Percentiles rank a stretch among this genome's conserved stretches.
Conservation (phyloP, 2,329 filamentous ascomycete species). For the Verticillium isaacii region DNA sequence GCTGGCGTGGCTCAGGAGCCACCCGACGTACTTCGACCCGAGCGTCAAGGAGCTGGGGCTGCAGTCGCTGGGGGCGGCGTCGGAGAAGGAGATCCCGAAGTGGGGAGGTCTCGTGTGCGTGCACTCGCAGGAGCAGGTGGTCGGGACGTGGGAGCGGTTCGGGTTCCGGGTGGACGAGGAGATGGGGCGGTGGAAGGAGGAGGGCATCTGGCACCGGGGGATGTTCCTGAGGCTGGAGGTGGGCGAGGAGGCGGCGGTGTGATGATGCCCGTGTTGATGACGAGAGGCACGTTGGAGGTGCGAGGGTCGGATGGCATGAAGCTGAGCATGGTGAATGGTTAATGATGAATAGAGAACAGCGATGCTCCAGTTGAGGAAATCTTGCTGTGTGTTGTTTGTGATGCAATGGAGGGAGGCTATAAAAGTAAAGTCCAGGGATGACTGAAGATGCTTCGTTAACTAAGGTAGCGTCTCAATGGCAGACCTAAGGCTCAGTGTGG, state of each 20-base stretch:
- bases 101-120: constrained; percentile 75
- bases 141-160: constrained; percentile 61
- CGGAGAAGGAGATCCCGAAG: constrained; percentile 1
- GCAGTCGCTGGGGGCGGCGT: constrained; percentile 35
- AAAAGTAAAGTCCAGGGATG: no score
- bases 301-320: no score
- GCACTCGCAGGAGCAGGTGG: constrained; percentile 69
- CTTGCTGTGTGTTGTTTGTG: no score
- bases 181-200: constrained; percentile 77
- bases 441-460: no score
- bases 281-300: background rate
- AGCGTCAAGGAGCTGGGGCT: constrained; percentile 39
- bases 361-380: no score
- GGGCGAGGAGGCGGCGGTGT: constrained; percentile 1
- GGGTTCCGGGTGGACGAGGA: constrained; percentile 71
- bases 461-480: no score
- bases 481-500: no score
- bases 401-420: no score
- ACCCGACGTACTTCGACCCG: constrained; percentile 53
- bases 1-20: constrained; percentile 59
- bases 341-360: no score
- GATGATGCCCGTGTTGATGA: background rate
- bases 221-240: constrained; percentile 61
- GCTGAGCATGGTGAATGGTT: no score
- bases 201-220: constrained; percentile 78